A percentile compares a stretch with the other conserved stretches of the same genome.
Evolutionary conservation across 306 rosid species (phyloP).

Genomic region (Castanea mollissima): DNA sequence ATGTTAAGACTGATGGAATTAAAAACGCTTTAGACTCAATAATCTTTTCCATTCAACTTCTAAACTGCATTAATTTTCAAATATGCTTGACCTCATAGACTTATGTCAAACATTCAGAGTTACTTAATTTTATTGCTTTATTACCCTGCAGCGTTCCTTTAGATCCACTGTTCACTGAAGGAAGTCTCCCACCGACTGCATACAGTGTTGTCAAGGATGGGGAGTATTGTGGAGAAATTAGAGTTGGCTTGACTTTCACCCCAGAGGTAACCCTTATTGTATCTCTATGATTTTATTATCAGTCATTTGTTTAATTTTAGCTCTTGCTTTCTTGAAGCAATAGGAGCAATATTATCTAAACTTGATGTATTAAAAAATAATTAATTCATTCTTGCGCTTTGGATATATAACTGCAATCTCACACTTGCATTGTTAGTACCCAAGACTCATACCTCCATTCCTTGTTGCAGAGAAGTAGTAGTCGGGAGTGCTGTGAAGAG

Average conservation of each 20-base stretch:
- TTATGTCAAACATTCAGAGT: background rate
- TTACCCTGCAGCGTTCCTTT: slow-evolving; percentile 31
- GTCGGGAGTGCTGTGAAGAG: background rate
- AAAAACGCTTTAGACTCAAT: background rate
- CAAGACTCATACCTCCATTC: background rate
- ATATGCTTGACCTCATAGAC: background rate
- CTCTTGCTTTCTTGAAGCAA: background rate
- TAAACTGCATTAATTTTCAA: background rate
- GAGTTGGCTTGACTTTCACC: slow-evolving; percentile 43
- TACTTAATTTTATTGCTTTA: background rate
- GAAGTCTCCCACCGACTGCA: slow-evolving; percentile 30
- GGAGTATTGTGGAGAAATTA: slow-evolving; percentile 45
- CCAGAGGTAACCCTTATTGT: slow-evolving; percentile 24
- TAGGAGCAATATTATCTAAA: no score
- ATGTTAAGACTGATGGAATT: no score
- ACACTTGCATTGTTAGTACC: background rate
- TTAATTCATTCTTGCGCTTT: no score
- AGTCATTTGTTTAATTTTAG: background rate
- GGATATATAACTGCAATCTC: background rate
- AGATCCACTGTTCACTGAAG: slow-evolving; percentile 31
- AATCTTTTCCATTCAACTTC: background rate
- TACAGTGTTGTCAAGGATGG: slow-evolving; percentile 41
- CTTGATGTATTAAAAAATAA: no score
- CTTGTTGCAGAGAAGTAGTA: background rate
- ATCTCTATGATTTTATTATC: background rate